Evolutionary conservation across 2,329 filamentous ascomycete genomes (phyloP).

Genomic region (Herpotrichia juniperi): DNA sequence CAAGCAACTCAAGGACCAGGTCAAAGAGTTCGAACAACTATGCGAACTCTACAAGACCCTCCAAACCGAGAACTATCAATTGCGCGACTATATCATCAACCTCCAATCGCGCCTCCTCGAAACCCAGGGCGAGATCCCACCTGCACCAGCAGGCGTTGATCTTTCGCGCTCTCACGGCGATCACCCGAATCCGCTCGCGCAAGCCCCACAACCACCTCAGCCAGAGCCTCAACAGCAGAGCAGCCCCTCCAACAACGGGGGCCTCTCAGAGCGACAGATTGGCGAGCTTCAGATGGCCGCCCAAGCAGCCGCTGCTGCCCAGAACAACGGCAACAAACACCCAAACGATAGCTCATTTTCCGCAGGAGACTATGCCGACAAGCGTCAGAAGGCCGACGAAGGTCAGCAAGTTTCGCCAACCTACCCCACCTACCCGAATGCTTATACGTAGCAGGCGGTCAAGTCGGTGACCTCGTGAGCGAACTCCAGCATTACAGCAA

Average conservation of each 20-base stretch:
- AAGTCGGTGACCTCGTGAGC: constrained; percentile 21
- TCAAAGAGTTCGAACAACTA: constrained; percentile 78
- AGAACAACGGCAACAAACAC: constrained; percentile 44
- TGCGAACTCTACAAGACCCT: constrained; percentile 80
- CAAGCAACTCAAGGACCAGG: constrained; percentile 94
- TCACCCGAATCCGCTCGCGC: constrained; percentile 29
- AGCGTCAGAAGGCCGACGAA: constrained; percentile 44
- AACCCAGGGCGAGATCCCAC: constrained; percentile 80
- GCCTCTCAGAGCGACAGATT: constrained; percentile 45
- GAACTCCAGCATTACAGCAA: constrained; percentile 25
- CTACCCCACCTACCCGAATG: constrained; percentile 27
- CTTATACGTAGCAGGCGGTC: constrained; percentile 41
- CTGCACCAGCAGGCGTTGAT: constrained; percentile 80
- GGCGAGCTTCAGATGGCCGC: constrained; percentile 47
- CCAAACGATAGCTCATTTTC: constrained; percentile 38
- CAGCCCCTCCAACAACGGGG: constrained; percentile 31
- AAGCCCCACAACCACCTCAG: constrained; percentile 19
- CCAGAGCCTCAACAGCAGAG: constrained; percentile 25
- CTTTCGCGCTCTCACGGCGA: constrained; percentile 61
- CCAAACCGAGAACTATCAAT: constrained; percentile 85
- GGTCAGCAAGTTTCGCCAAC: constrained; percentile 36
- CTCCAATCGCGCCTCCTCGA: constrained; percentile 88
- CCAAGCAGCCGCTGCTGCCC: constrained; percentile 41
- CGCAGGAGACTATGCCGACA: constrained; percentile 38
- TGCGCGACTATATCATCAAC: constrained; percentile 91